Evolutionary conservation across 805 yeast genomes (phyloP), one percentile per base, ranked within the genome.

Genomic region (Henningerozyma blattae): DNA sequence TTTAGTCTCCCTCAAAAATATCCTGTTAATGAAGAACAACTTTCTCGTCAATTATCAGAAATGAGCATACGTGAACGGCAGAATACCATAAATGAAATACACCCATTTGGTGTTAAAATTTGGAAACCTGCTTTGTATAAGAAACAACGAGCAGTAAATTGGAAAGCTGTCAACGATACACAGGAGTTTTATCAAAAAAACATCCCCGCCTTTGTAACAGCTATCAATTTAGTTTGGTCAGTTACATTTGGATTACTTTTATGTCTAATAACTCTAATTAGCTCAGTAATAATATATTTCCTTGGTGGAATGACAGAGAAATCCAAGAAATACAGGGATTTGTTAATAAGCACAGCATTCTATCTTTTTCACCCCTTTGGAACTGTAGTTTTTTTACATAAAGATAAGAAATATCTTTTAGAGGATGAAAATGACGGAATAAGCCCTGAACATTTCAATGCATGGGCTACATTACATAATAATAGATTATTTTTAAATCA

Each of bases 41-140:
- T n/a, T n/a, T n/a, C n/a, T n/a, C n/a, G n/a, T n/a, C n/a, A n/a
- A n/a, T n/a, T n/a, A n/a, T n/a, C n/a, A n/a, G n/a, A n/a, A n/a
- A n/a, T n/a, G n/a, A n/a, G n/a, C n/a, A n/a, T 89, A 34, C 68
- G 89, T 39, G 95, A 86, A 45, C 75, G 96, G 43, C 98, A 91
- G 56, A 86, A 82, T 45, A 96, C 97, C n/a, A 91, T 91, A 51
- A 91, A 91, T 52, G 77, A 81, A 33, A 85, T 95, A 5, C 98
- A 91, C 63, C 98, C 98, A 1, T 91, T 91, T 51, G 98, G 98
- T 67, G 86, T 91, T 31, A 79, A 94, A 56, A 82, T 91, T 46
- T 91, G 98, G 98, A 91, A 91, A 51, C 98, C 98, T 1, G 95
- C 97, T 2, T 62, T 91, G 35, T 91, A 91, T 60, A 91, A 91